Evolutionary conservation across 2,329 filamentous ascomycete species (phyloP).

Genomic region (Trichoderma lentiforme): DNA sequence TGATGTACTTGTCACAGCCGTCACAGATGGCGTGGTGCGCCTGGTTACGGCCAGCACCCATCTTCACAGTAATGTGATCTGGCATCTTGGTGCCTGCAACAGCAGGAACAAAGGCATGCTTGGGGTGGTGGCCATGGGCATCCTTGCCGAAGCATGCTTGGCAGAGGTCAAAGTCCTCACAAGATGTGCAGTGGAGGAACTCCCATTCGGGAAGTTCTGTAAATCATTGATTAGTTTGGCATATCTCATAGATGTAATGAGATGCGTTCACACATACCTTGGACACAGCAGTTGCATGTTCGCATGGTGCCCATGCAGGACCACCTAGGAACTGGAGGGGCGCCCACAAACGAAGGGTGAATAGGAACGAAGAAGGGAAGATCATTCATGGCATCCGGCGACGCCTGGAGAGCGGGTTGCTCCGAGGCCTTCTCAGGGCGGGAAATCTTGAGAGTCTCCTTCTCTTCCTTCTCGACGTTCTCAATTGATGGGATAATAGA

Average conservation of each 20-base stretch:
- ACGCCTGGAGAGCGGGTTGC: background rate
- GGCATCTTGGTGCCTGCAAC: slow-evolving; percentile 61
- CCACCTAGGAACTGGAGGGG: slow-evolving; percentile 23
- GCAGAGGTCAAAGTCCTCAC: slow-evolving; percentile 92
- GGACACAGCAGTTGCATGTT: slow-evolving; percentile 66
- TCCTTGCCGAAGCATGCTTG: slow-evolving; percentile 71
- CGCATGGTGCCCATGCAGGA: slow-evolving; percentile 42
- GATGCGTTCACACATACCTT: slow-evolving; percentile 28
- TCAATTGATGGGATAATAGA: slow-evolving; percentile 13
- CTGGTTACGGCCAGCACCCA: slow-evolving; percentile 75
- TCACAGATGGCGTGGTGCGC: slow-evolving; percentile 90
- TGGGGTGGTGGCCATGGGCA: slow-evolving; percentile 87
- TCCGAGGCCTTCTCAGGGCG: slow-evolving; percentile 5
- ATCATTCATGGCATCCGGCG: background rate
- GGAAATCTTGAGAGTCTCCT: slow-evolving; percentile 13
- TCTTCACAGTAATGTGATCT: slow-evolving; percentile 60
- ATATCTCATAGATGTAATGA: slow-evolving; percentile 28
- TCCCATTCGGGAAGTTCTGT: slow-evolving; percentile 68
- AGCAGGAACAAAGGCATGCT: slow-evolving; percentile 72
- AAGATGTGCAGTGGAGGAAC: slow-evolving; percentile 81
- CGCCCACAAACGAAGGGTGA: slow-evolving; percentile 23
- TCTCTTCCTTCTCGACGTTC: background rate
- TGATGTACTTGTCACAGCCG: slow-evolving; percentile 82
- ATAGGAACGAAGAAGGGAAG: slow-evolving; percentile 17
- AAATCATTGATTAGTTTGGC: slow-evolving; percentile 16